Evolutionary conservation across 768 basidiomycete species (phyloP), one percentile per base, ranked within the genome.

Genomic region (Rhodotorula graminis): DNA sequence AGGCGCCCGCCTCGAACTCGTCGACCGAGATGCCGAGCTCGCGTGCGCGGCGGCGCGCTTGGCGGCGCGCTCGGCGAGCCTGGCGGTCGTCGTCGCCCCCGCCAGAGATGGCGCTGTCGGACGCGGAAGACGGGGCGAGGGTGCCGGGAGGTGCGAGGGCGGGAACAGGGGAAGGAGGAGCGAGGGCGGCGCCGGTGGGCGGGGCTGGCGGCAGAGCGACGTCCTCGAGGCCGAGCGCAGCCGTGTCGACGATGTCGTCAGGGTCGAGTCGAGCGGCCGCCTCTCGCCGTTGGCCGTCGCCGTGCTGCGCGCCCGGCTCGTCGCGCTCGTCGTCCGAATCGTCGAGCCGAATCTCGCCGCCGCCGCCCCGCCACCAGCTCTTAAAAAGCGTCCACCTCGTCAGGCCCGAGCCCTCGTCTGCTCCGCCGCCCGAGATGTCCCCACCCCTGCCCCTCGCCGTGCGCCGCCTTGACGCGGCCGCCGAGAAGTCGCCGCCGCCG

Each of bases 401-500:
- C 53, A 74, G 19, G 2, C 73, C 73, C 1, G 66, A 67, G 2
- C 72, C 72, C 42, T 52, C 49, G 50, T 44, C 44, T 14, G 65
- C 64, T 2, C 73, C 69, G 27, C 73, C 69, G 37, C 72, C 73
- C 53, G 58, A 61, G 44, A 70, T 50, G 58, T 74, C 73, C 19
- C 70, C 70, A 1, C 70, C 70, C 50, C 70, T 55, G 33, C 27
- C 3, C 31, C 53, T 25, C 6, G 23, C 37, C 19, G 29, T 18
- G 31, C 56, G 56, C 33, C 56, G 47, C 33, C 64, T n/a, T 61
- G 42, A 19, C 25, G 27, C 2, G 19, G 42, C 27, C 25, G 27
- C 1, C 18, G 29, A 25, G 15, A 55, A 44, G 5, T 50, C n/a
- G 65, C 27, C 27, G 29, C 25, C 19, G 37, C 61, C 65, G 23